Base-by-base conservation (phyloP, 176 grass and related monocot species). In the Secale cereale region DNA sequence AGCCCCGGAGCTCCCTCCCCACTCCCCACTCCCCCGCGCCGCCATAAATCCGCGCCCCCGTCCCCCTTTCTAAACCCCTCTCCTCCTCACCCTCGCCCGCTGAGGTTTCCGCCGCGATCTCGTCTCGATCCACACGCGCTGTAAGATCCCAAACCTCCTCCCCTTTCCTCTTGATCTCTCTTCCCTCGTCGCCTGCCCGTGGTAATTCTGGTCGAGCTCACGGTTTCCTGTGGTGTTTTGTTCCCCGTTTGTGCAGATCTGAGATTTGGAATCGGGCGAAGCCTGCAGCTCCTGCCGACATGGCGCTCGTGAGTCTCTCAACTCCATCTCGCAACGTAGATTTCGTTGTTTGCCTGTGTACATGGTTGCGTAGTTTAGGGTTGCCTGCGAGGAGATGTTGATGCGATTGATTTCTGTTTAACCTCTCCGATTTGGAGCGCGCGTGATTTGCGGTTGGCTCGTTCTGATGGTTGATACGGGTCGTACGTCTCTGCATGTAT, bases 271-370 rank as follows among this genome's bases (percentile, higher is more conserved):
- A 76, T 50, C 78, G 29, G 78, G 48, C 16, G 70, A 25, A 7
- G 71, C 29, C 46, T 46, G 85, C 67, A 43, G n/a, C 59, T 67
- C 23, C 76, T 5, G 67, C 64, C 59, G 75, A 5, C 67, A 90
- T 90, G 89, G 85, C 80, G 59, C 80, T 90, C 4, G 89, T 90
- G 75, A 90, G 89, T 87, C 13, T 87, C 17, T 30, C 15, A 22
- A 4, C 6, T 1, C 7, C 15, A 22, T 6, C 6, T 1, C 7
- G 0, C 54, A 8, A 2, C 5, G 1, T 45, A 1, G 0, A 26
- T 70, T 73, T 8, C 3, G 4, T 66, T 74, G 26, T 16, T 8
- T 65, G 27, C 4, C 45, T 59, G 13, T 8, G 29, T 43, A n/a
- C n/a, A 46, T 5, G 8, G 35, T 23, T 43, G 26, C 22, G 25